Conservation (phyloP, 1,284 basidiomycete genomes). For the Puccinia novopanici region DNA sequence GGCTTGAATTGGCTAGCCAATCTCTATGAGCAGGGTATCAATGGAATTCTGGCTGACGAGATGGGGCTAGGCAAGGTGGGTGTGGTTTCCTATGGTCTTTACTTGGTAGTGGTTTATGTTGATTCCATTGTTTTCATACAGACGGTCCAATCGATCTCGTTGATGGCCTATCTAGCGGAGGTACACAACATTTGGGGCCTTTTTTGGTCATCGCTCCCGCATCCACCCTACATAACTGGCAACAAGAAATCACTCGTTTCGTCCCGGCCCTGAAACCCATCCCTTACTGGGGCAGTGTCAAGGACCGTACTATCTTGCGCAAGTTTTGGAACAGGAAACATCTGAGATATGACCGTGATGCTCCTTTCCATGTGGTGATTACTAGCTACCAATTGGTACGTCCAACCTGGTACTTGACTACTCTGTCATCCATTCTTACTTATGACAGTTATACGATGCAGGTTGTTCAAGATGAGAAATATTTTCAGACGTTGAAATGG, state of each 20-base stretch:
- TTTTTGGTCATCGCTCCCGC: slow-evolving; percentile 99
- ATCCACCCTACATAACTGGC: slow-evolving; percentile 98
- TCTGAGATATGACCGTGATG: slow-evolving; percentile 90
- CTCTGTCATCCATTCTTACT: not conserved
- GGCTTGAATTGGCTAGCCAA: slow-evolving; percentile 98
- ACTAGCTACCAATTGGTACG: slow-evolving; percentile 93
- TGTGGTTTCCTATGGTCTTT: slow-evolving; percentile 58
- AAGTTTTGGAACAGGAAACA: slow-evolving; percentile 99
- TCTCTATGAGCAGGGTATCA: slow-evolving; percentile 98
- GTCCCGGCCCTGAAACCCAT: slow-evolving; percentile 90
- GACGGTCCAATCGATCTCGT: slow-evolving; percentile 98
- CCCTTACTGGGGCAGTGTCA: slow-evolving; percentile 98
- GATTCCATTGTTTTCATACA: slow-evolving; percentile 59
- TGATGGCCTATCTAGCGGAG: slow-evolving; percentile 94
- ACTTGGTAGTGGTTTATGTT: slow-evolving; percentile 7
- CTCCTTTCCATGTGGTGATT: slow-evolving; percentile 94
- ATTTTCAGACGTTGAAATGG: slow-evolving; percentile 97
- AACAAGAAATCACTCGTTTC: slow-evolving; percentile 95
- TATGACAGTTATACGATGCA: slow-evolving; percentile 57
- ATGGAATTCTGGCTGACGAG: slow-evolving; percentile 96
- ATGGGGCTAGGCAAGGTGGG: slow-evolving; percentile 97
- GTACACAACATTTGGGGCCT: slow-evolving; percentile 97
- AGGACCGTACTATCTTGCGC: slow-evolving; percentile 88
- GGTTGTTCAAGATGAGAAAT: slow-evolving; percentile 96
- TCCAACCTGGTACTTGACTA: not conserved